A percentile compares a stretch with the other conserved stretches of the same genome.
phyloP scores from a whole-genome alignment of 805 yeast species.

The Starmerella scarabaei region DNA sequence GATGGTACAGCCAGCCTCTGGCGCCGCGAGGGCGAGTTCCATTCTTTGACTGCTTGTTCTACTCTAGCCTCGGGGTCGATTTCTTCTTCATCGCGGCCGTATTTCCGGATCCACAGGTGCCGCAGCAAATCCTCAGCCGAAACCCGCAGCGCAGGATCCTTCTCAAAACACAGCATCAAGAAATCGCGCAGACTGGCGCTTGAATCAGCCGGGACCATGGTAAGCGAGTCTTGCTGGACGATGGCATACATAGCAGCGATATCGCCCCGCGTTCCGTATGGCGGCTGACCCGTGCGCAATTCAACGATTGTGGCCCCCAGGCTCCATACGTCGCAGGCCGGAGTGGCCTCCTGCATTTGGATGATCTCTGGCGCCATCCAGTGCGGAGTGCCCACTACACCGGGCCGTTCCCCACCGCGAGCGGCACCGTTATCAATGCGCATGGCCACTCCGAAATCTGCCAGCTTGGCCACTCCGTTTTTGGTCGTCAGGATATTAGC shows the following conservation, averaged over 20 bases:
- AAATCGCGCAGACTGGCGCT: conserved; percentile 41
- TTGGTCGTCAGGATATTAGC: conserved; percentile 55
- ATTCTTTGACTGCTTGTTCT: conserved; percentile 23
- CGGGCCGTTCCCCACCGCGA: conserved; percentile 12
- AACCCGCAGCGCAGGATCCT: conserved; percentile 47
- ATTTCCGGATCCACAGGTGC: conserved; percentile 48
- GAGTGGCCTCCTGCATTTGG: conserved; percentile 55
- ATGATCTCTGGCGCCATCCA: conserved; percentile 99
- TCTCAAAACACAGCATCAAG: conserved; percentile 54
- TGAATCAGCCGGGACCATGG: conserved; percentile 37
- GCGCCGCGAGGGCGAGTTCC: conserved; percentile 22
- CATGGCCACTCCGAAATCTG: conserved; percentile 70
- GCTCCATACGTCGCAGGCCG: conserved; percentile 76
- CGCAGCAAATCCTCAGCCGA: conserved; percentile 42
- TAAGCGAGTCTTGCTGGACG: conserved; percentile 58
- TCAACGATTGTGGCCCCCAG: conserved; percentile 92
- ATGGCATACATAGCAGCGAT: conserved; percentile 77
- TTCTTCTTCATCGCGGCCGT: conserved; percentile 6
- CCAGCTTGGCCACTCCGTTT: conserved; percentile 52
- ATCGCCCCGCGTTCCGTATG: conserved; percentile 61
- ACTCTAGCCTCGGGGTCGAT: conserved; percentile 16
- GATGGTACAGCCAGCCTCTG: conserved; percentile 19
- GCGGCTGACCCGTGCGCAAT: conserved; percentile 73
- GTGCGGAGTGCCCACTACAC: conserved; percentile 73
- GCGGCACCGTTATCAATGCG: conserved; percentile 19